These are phyloP conservation scores for Trypanosoma boissoni DNA, from an alignment of 208 protist species.

Conservation along the genomic window DNA sequence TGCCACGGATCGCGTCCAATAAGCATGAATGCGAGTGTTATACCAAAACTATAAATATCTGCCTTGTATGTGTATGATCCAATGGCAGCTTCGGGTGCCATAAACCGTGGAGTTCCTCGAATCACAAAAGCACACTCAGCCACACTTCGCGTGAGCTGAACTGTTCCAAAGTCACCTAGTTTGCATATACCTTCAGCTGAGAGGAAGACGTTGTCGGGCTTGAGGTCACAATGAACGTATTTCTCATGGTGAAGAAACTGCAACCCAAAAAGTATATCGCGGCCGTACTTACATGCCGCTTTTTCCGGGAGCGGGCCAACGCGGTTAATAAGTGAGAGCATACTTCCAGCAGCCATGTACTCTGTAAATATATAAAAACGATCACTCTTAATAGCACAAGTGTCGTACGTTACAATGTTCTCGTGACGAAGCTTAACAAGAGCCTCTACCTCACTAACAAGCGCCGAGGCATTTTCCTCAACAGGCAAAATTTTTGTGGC, in stretches of 20 bases:
- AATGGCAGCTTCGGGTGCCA: slow-evolving; percentile 28
- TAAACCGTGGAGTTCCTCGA: slow-evolving; percentile 25
- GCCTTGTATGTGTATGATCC: slow-evolving; percentile 7
- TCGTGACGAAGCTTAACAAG: slow-evolving; percentile 37
- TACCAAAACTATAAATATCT: slow-evolving; percentile 30
- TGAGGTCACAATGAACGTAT: slow-evolving; percentile 76
- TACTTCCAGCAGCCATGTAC: slow-evolving; percentile 46
- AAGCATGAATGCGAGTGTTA: slow-evolving; percentile 23
- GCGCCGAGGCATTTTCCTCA: slow-evolving; percentile 11
- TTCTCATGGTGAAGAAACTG: slow-evolving; percentile 29
- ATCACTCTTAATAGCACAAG: slow-evolving; percentile 17
- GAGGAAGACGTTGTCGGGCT: slow-evolving; percentile 74
- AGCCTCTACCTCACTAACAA: slow-evolving; percentile 35
- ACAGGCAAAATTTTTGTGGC: slow-evolving; percentile 22
- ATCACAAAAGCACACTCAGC: slow-evolving; percentile 3
- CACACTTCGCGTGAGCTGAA: slow-evolving; percentile 7
- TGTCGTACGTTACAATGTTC: slow-evolving; percentile 56
- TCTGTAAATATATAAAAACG: slow-evolving; percentile 57
- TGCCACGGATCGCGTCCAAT: slow-evolving; percentile 17
- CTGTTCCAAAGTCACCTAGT: slow-evolving; percentile 36
- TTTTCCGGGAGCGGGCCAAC: slow-evolving; percentile 35
- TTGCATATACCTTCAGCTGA: slow-evolving; percentile 31
- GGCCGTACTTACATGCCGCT: slow-evolving; percentile 21
- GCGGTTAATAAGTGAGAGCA: slow-evolving; percentile 26
- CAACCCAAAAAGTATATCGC: slow-evolving; percentile 30